Percentiles rank a stretch among this genome's conserved stretches.
These are phyloP conservation scores for Allantophomopsis cytisporea DNA, from an alignment of 2,329 filamentous ascomycete species.

Conservation along the genomic window DNA sequence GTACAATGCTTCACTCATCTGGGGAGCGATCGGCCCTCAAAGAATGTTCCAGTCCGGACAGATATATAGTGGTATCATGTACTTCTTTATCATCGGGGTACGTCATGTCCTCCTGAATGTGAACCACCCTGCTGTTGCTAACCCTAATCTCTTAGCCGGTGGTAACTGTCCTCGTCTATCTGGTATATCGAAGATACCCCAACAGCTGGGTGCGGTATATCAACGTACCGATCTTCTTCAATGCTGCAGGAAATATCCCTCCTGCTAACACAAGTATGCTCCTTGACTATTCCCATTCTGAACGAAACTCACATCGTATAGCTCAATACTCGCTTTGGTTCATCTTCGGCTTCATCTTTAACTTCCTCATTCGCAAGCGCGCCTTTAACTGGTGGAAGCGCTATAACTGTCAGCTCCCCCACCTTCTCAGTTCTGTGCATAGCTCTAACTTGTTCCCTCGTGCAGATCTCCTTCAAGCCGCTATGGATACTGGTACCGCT, in stretches of 20 bases:
- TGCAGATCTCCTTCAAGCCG: slow-evolving; percentile 49
- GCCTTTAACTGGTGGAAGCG: slow-evolving; percentile 62
- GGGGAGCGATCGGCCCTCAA: slow-evolving; percentile 57
- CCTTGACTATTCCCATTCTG: neutral
- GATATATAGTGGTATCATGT: slow-evolving; percentile 50
- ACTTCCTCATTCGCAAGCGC: slow-evolving; percentile 49
- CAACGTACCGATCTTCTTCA: slow-evolving; percentile 54
- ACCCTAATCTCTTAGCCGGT: slow-evolving; percentile 1
- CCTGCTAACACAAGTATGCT: slow-evolving; percentile 53
- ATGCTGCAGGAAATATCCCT: slow-evolving; percentile 46
- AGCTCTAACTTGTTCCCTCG: slow-evolving; percentile 16
- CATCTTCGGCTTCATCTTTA: slow-evolving; percentile 51
- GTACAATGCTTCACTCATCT: slow-evolving; percentile 57
- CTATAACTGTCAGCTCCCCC: slow-evolving; percentile 41
- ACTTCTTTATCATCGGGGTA: slow-evolving; percentile 58
- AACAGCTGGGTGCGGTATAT: slow-evolving; percentile 49
- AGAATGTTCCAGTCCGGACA: slow-evolving; percentile 52
- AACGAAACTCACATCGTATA: neutral
- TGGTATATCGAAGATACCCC: slow-evolving; percentile 40
- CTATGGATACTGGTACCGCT: slow-evolving; percentile 53
- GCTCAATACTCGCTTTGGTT: slow-evolving; percentile 50
- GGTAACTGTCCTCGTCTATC: slow-evolving; percentile 44
- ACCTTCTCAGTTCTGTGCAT: neutral
- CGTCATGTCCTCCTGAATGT: slow-evolving; percentile 13
- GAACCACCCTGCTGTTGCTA: neutral